Base-by-base conservation (phyloP, 176 grass and related monocot genomes). In the Dactylis glomerata region DNA sequence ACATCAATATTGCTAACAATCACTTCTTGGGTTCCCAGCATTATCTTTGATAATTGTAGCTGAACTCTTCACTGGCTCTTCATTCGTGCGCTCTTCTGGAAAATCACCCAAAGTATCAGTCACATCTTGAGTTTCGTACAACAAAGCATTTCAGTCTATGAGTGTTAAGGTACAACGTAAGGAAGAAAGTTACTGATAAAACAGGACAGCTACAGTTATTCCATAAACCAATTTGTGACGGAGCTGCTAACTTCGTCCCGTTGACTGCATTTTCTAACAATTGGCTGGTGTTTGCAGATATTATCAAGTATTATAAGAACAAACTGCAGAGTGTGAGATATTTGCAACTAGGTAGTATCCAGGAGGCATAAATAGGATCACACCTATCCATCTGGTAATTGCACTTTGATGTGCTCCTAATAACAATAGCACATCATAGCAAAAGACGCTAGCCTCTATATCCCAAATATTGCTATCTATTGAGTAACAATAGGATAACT, bases 91-190 rank as follows among this genome's bases (percentile, higher is more conserved):
- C 57, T 83, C 82, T 89, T 87, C 19, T 46, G 91, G 91, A 54
- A 98, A 88, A 85, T 87, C 80, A 31, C 93, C 93, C 57, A 92
- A 77, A 54, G 89, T 87, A 83, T 88, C 89, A 17, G 78, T 74
- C 80, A 95, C 91, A 65, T 95, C 96, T 78, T 92, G 86, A 70
- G 84, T 83, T 83, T 98, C 92, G 62, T 81, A 94, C 20, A 95
- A 74, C 45, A 97, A 75, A 27, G 86, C 50, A 17, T 55, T 44
- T 57, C 44, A 83, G 30, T 11, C 17, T 26, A 70, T 24, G 3
- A 13, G 34, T 15, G 1, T 6, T 51, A 49, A 61, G 11, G 19
- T 44, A 32, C 17, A 45, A 5, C 1, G 23, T 71, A 66, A 23
- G 15, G 2, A 17, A 22, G 14, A 22, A 34, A 30, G 1, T 8